Base-by-base conservation (phyloP, 441 rosid genomes). In the Euphorbia schlechtendalii region DNA sequence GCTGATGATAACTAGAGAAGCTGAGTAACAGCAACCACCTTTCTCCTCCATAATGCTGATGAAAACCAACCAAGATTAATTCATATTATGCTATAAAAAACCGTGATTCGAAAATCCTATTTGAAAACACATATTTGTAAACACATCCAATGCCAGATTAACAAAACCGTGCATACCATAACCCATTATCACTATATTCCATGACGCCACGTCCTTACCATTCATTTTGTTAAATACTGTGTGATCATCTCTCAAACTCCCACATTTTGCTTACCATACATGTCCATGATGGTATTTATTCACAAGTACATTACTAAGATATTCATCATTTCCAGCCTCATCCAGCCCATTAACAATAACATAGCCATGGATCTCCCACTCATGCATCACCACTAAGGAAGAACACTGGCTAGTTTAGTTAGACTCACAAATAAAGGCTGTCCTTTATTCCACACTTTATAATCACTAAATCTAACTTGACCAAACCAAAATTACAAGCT, bases 11-110 rank as follows among this genome's bases (percentile, higher is more conserved):
- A 41, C 28, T 12, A 60, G 18, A 13, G 64, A 48, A 54, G 64
- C 21, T 2, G 15, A 49, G 24, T 27, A 56, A 63, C 61, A 49
- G 18, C 41, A 34, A 1, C 52, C 68, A 27, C 43, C 65, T 56
- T 61, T 36, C 36, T 22, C 38, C 38, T 52, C 71, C 68, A 69
- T 69, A 11, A 43, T 54, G 57, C 24, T 27, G 5, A 25, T 22
- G 32, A 25, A 25, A 54, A 11, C 24, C 25, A 51, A 54, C 27
- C 12, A 54, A 54, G 57, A 27, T 22, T 51, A 51, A 4, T 10
- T 0, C 0, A 4, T 3, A 18, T 8, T 17, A 12, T 13, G 14
- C 46, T 41, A 12, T n/a, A n/a, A n/a, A n/a, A n/a, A n/a, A n/a
- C n/a, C n/a, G n/a, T n/a, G n/a, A n/a, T n/a, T n/a, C n/a, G n/a